Evolutionary conservation across 495 filamentous ascomycete genomes (phyloP), one percentile per base, ranked within the genome.

Genomic region (Pyrenopolyporus hunteri): DNA sequence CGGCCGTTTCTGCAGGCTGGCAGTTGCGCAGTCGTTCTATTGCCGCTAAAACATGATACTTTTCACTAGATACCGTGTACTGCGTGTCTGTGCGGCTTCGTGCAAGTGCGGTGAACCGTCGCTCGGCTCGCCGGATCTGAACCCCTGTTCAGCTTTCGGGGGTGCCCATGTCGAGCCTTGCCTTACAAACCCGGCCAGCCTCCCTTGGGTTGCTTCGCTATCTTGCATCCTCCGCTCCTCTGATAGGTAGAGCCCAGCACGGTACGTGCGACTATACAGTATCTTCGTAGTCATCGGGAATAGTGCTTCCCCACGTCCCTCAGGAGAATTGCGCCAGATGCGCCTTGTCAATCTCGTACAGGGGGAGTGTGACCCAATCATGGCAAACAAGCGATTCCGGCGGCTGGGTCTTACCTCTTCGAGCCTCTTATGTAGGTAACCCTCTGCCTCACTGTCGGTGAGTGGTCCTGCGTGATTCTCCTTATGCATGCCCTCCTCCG

Each of bases 401-500:
- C 19, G 35, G 7, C 39, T 47, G 57, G 57, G 50, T 51, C 32
- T 57, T 60, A n/a, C 45, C 37, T 19, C 28, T 42, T 60, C 45
- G 56, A 65, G 51, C 44, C 63, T 65, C 56, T 60, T 60, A 48
- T 56, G 36, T 44, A 59, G 29, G 44, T 36, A 43, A 54, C 35
- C 32, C 31, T 47, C 55, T 59, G 50, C 55, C 61, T 65, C 55
- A 56, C 45, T 65, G 55, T 64, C 62, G 56, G 62, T 59, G 62
- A 59, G 37, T 65, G 49, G 62, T 44, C 26, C 48, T 55, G 31
- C 49, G 20, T 55, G 33, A 16, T 39, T 51, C 37, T 51, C 39
- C 26, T 46, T 35, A 29, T 62, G 44, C 51, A 56, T 28, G 32
- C 26, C 23, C 43, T 55, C 44, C 45, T 32, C 39, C 23, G 40